phyloP scores from a whole-genome alignment of 23 red algal species.

The Gracilaria vermiculophylla region DNA sequence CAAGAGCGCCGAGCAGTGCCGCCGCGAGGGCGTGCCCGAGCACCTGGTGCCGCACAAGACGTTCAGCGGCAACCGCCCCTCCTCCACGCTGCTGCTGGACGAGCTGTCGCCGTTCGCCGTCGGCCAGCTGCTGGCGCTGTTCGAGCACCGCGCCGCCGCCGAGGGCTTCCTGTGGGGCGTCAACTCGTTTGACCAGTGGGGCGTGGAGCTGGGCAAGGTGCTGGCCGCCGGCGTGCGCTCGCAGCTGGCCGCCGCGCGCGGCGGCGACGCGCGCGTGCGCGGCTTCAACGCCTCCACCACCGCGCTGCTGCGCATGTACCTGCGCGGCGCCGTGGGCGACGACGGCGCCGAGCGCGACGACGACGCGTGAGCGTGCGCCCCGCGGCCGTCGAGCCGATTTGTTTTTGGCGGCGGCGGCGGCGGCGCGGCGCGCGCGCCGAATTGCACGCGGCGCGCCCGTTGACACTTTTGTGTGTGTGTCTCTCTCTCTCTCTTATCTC shows the following conservation, averaged over 20 bases:
- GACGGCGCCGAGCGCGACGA: too few relatives aligned
- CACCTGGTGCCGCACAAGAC: constrained; percentile 88
- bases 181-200: constrained; percentile 99
- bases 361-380: not conserved
- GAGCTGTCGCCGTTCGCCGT: constrained; percentile 68
- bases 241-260: constrained; percentile 48
- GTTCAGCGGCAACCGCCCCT: constrained; percentile 88
- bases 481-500: too few relatives aligned
- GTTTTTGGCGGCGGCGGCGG: too few relatives aligned
- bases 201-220: constrained; percentile 98
- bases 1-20: constrained; percentile 87
- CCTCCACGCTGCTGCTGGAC: constrained; percentile 53
- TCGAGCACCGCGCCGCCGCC: constrained; percentile 94
- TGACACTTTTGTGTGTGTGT: too few relatives aligned
- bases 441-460: too few relatives aligned
- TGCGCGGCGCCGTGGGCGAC: constrained; percentile 16
- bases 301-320: constrained; percentile 57
- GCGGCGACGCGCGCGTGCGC: not conserved
- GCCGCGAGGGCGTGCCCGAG: constrained; percentile 77
- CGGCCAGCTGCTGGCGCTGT: constrained; percentile 89
- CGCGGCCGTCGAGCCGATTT: too few relatives aligned
- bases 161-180: constrained; percentile 98
- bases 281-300: constrained; percentile 85
- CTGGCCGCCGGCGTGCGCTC: constrained; percentile 85
- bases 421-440: too few relatives aligned